Conservation (phyloP, 2,329 filamentous ascomycete genomes). For the Fusarium temperatum region DNA sequence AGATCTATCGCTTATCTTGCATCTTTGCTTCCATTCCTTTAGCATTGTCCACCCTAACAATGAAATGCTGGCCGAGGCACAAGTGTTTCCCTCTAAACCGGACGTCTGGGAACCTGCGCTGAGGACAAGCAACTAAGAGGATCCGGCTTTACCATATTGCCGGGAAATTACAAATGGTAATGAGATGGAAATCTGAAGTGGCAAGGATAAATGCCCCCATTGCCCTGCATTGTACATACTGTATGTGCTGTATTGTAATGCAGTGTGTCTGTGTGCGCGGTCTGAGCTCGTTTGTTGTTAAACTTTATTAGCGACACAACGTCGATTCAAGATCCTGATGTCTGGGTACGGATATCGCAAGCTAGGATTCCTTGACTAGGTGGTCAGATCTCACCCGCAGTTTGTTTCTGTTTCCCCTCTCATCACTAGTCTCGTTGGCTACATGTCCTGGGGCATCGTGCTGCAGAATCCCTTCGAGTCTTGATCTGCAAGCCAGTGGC, state of each 20-base stretch:
- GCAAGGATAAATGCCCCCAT: neutral
- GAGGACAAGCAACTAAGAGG: neutral
- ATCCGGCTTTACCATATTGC: slow-evolving; percentile 8
- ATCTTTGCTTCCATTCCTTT: neutral
- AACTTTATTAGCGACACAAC: slow-evolving; percentile 6
- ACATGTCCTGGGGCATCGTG: neutral
- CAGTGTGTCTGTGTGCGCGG: neutral
- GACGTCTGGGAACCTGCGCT: neutral
- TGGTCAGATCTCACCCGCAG: slow-evolving; percentile 3
- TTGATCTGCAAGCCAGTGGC: slow-evolving; percentile 13
- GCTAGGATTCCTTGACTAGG: neutral
- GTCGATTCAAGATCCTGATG: slow-evolving; percentile 8
- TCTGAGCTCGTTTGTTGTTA: neutral
- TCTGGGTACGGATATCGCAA: neutral
- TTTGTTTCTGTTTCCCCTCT: neutral
- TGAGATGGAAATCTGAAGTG: neutral
- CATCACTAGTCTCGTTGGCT: neutral
- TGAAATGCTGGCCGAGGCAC: neutral
- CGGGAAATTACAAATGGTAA: slow-evolving; percentile 11
- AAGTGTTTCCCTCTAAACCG: neutral
- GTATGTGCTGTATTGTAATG: too few relatives aligned
- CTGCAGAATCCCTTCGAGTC: neutral
- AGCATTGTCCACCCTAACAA: neutral
- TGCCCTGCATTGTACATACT: neutral
- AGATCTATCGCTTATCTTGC: neutral